phyloP scores from a whole-genome alignment of 345 rosid genomes.

The Lagerstroemia speciosa region DNA sequence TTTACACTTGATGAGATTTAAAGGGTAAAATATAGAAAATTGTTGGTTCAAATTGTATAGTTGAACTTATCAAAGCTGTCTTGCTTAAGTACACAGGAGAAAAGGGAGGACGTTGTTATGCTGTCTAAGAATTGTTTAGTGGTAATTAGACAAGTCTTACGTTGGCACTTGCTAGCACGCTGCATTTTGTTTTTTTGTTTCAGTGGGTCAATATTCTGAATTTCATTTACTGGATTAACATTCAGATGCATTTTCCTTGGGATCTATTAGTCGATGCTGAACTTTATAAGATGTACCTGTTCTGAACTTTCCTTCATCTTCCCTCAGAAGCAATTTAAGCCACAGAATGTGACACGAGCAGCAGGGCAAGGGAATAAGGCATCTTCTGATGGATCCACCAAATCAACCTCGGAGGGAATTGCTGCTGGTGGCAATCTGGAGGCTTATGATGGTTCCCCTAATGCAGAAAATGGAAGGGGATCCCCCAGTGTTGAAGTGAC shows the following conservation, averaged over 20 bases:
- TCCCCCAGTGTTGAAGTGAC: conserved; percentile 27
- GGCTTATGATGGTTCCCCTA: conserved; percentile 19
- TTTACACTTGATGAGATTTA: neutral
- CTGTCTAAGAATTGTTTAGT: neutral
- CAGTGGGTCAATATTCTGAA: neutral
- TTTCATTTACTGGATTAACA: neutral
- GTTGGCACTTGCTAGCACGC: neutral
- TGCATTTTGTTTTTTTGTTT: neutral
- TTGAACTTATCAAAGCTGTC: neutral
- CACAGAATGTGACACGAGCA: conserved; percentile 25
- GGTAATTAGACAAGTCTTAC: neutral
- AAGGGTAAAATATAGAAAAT: neutral
- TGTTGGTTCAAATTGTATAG: neutral
- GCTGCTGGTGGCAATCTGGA: conserved; percentile 4
- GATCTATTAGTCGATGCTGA: neutral
- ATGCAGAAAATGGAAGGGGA: conserved; percentile 11
- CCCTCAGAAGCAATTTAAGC: conserved; percentile 79
- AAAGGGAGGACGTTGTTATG: neutral
- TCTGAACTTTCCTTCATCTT: neutral
- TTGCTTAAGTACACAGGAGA: neutral
- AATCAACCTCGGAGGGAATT: conserved; percentile 21
- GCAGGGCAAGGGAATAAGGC: conserved; percentile 17
- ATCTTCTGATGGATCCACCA: conserved; percentile 20
- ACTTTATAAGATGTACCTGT: neutral
- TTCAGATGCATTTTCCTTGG: neutral